phyloP scores from a whole-genome alignment of 1,284 basidiomycete species.

The Leccinum olivaceoglutinosum region DNA sequence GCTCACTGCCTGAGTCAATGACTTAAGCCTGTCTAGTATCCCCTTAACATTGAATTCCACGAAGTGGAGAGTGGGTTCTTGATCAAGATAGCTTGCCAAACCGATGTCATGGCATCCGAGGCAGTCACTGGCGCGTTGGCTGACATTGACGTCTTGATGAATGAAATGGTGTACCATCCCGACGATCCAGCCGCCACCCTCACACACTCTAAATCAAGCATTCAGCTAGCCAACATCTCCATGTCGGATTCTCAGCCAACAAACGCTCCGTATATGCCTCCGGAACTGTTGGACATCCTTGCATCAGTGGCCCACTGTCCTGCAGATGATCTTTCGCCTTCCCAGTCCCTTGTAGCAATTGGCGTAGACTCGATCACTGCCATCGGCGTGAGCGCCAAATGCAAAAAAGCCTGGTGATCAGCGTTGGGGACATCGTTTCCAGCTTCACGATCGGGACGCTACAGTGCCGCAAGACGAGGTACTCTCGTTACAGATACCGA shows the following conservation, averaged over 20 bases:
- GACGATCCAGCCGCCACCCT: constrained; percentile 17
- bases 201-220: not conserved
- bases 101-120: constrained; percentile 26
- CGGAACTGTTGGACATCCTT: constrained; percentile 20
- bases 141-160: constrained; percentile 28
- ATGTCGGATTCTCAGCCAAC: not conserved
- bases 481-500: constrained; percentile 6
- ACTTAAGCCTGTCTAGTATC: constrained; percentile 32
- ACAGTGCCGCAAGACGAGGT: constrained; percentile 4
- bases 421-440: constrained; percentile 37
- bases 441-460: constrained; percentile 30
- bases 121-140: constrained; percentile 25
- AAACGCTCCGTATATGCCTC: constrained; percentile 7
- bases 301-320: constrained; percentile 22
- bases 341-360: constrained; percentile 36
- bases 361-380: constrained; percentile 53
- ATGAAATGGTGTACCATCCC: constrained; percentile 26
- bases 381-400: constrained; percentile 40
- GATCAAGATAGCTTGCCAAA: constrained; percentile 34
- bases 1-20: not conserved
- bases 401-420: constrained; percentile 33
- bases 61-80: constrained; percentile 31
- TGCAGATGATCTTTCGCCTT: constrained; percentile 22
- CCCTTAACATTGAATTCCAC: constrained; percentile 42
- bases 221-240: not conserved